Evolutionary conservation across 2,329 filamentous ascomycete genomes (phyloP), one percentile per base, ranked within the genome.

Genomic region (Penicillium sp.): DNA sequence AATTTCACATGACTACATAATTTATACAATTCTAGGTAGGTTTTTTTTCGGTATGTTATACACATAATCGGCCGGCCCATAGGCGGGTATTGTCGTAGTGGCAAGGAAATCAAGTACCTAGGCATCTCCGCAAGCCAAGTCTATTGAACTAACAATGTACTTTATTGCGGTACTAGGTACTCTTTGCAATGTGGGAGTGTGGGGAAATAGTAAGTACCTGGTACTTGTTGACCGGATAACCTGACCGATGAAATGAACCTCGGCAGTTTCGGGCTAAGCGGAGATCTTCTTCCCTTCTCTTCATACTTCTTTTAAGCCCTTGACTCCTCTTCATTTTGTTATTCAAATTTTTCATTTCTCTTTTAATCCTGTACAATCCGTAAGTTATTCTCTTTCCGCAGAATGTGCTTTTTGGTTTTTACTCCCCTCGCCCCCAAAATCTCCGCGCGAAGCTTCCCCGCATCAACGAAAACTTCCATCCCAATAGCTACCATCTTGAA

Each of bases 261-360:
- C 56, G 59, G 60, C 54, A 59, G 19, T 56, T 49, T 57, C 57
- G 56, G 57, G 42, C 45, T 48, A 55, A 53, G 54, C 54, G 57
- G 57, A 53, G 57, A 56, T 35, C 41, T 22, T 35, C 41, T 22
- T 43, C 38, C 22, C 32, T 45, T 49, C 52, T 35, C 42, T 6
- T 5, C 17, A 48, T 51, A 45, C 49, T 46, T 45, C 32, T 41
- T 41, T 45, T 29, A 34, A 29, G 19, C 15, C 35, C 19, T 22
- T 22, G 15, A 15, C 26, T 32, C 31, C 53, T 53, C 45, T 51
- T 45, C 24, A 17, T 32, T 15, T 33, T 32, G 35, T 31, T 39
- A 41, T 15, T 31, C 21, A 35, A 46, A 4, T 32, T 40, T 3
- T 4, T 10, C 9, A 1, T 12, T 19, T 7, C 26, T 40, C 32